Conservation (phyloP, 257 asterid species). For the Osmanthus fragrans region DNA sequence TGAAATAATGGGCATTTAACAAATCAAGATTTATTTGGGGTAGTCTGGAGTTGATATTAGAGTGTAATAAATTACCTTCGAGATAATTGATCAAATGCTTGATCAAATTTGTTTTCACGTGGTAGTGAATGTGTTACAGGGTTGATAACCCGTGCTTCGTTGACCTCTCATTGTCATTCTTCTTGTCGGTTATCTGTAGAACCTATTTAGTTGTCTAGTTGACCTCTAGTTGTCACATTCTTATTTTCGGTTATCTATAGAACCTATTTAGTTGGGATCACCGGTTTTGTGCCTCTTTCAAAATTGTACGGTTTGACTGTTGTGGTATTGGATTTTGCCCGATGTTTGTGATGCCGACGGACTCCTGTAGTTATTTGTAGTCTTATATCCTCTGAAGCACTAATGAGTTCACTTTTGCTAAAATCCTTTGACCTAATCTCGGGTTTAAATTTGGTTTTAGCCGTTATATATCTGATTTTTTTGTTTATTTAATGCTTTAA, state of each 20-base stretch:
- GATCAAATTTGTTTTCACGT: not conserved
- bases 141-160: not conserved
- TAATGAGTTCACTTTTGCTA: not conserved
- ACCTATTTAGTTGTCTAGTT: not conserved
- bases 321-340: not conserved
- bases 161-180: not conserved
- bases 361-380: slow-evolving; percentile 1
- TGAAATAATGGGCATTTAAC: not conserved
- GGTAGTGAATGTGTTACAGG: not conserved
- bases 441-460: not conserved
- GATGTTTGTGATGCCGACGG: not conserved
- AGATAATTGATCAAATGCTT: not conserved
- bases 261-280: not conserved
- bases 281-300: not conserved
- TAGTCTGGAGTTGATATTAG: not conserved
- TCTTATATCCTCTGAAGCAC: slow-evolving; percentile 4
- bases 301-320: not conserved
- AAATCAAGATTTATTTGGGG: not conserved
- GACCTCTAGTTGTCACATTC: not conserved
- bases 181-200: not conserved
- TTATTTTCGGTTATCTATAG: not conserved
- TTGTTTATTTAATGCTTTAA: slow-evolving; percentile 1
- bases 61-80: not conserved
- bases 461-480: not conserved
- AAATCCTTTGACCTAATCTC: not conserved